Conservation (phyloP, 495 filamentous ascomycete genomes). For the Stereocaulon alpinum region DNA sequence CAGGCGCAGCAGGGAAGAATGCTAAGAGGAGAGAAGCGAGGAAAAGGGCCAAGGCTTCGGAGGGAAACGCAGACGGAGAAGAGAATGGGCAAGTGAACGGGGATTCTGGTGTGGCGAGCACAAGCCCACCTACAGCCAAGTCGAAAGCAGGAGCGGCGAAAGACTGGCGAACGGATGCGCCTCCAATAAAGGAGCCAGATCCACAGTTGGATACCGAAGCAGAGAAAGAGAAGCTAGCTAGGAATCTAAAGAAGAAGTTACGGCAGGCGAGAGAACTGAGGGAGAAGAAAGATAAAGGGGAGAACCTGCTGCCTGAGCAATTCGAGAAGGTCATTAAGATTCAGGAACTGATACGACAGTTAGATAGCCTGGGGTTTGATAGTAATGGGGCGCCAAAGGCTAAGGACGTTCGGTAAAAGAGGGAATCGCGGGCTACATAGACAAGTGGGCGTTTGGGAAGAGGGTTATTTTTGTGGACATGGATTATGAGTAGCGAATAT, state of each 20-base stretch:
- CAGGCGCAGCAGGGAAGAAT: slow-evolving; percentile 60
- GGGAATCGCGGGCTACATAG: background rate
- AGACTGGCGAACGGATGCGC: background rate
- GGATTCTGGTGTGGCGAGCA: slow-evolving; percentile 27
- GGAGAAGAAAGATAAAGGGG: slow-evolving; percentile 82
- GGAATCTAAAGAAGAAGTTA: slow-evolving; percentile 92
- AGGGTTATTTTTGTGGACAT: background rate
- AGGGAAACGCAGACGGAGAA: slow-evolving; percentile 28
- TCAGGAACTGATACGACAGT: slow-evolving; percentile 79
- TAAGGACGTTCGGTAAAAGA: slow-evolving; percentile 4
- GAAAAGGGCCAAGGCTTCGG: slow-evolving; percentile 66
- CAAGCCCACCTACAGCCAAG: slow-evolving; percentile 18
- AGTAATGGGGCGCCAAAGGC: slow-evolving; percentile 41
- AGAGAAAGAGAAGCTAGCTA: slow-evolving; percentile 85
- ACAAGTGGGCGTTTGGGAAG: background rate
- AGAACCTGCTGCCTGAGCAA: slow-evolving; percentile 79
- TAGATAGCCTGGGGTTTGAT: slow-evolving; percentile 81
- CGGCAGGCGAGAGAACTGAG: slow-evolving; percentile 83
- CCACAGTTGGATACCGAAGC: slow-evolving; percentile 49
- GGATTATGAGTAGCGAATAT: background rate
- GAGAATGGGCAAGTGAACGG: slow-evolving; percentile 32
- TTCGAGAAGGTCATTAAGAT: slow-evolving; percentile 97
- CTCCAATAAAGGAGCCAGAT: slow-evolving; percentile 15
- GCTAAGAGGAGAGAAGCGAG: slow-evolving; percentile 85
- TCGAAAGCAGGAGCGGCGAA: background rate